Base-by-base conservation (phyloP, 2,329 filamentous ascomycete genomes). In the Huntiella savannae region DNA sequence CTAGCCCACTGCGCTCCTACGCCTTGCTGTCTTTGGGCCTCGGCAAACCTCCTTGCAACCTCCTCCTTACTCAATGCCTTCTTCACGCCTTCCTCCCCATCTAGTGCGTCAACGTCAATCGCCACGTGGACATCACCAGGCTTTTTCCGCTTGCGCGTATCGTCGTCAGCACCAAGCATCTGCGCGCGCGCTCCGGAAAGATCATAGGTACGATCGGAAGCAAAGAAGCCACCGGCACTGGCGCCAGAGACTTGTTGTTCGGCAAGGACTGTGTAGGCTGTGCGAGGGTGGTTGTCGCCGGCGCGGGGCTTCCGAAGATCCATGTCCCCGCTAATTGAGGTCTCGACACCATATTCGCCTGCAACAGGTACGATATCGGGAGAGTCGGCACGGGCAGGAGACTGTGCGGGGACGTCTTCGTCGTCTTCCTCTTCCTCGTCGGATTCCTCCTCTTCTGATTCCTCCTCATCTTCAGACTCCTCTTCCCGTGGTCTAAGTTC, bases 61-160 rank as follows among this genome's bases (percentile, higher is more conserved):
- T 87, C 82, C 19, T 94, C 87, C 60, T 88, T 93, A 62, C 73
- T 81, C 56, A 96, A 70, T 19, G 17, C 17, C 17, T 19, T 19
- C 17, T 19, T 19, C 17, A 19, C 17, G 39, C 79, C 82, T 54
- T 85, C 84, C 50, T 79, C 73, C 36, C 73, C 70, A 52, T 75
- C 75, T 50, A 98, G 62, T 34, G 80, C 72, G 58, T 96, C 88
- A 4, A 84, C 75, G 55, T 96, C 86, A 52, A 98, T 76, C 17
- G 86, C 84, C 22, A 96, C 81, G 54, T 98, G 91, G 17, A 98
- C 74, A 59, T 98, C 91, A 36, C 88, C 91, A 3, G 82, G 87
- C 71, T 95, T 94, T 75, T 96, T 98, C 56, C 85, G 75, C 65
- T 92, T 91, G 56, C 83, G 68, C 17, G 62, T 70, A 47, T 86